Base-by-base conservation (phyloP, 306 rosid genomes). In the Cucurbita pepo region DNA sequence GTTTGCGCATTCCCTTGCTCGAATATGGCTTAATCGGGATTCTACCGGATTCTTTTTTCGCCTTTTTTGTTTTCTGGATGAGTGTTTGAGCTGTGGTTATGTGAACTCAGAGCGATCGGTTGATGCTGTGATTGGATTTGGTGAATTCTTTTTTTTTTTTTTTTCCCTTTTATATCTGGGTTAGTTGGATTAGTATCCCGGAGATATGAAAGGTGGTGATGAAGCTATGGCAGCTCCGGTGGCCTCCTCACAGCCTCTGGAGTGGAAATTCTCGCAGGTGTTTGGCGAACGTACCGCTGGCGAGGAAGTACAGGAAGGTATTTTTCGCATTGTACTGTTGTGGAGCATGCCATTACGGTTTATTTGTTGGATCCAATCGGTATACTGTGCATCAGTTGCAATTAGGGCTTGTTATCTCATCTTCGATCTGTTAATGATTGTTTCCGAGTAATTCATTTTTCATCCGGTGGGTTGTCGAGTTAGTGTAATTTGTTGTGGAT, bases 231-330 rank as follows among this genome's bases (percentile, higher is more conserved):
- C 81, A 83, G 92, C 95, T 88, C 84, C 95, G 80, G 88, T 76
- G 75, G 92, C 85, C 52, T 89, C 90, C 22, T 83, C 87, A 19
- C 86, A 80, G 82, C 87, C 87, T 74, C 82, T 95, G 84, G 99
- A 95, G 71, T 95, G 99, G 99, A 95, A 91, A 86, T 95, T 95
- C 86, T 91, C 99, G 11, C 99, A 95, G 87, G 99, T 95, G 12
- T 95, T 95, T 61, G 99, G 99, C 16, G 99, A 95, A 82, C 96
- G 99, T 34, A 72, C 97, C 53, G 99, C 91, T 58, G 99, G 99
- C 25, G 99, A 95, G 76, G 99, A 95, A 82, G 99, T 95, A 63
- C 99, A 95, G 85, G 99, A 95, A 95, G 99, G 99, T 95, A 81
- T 54, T 58, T 75, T 50, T 50, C 9, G 5, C 36, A 44, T 22